Percentiles rank a stretch among this genome's conserved stretches.
These are phyloP conservation scores for Thamnidium elegans DNA, from an alignment of 192 early-diverging fungal genomes.

Conservation along the genomic window DNA sequence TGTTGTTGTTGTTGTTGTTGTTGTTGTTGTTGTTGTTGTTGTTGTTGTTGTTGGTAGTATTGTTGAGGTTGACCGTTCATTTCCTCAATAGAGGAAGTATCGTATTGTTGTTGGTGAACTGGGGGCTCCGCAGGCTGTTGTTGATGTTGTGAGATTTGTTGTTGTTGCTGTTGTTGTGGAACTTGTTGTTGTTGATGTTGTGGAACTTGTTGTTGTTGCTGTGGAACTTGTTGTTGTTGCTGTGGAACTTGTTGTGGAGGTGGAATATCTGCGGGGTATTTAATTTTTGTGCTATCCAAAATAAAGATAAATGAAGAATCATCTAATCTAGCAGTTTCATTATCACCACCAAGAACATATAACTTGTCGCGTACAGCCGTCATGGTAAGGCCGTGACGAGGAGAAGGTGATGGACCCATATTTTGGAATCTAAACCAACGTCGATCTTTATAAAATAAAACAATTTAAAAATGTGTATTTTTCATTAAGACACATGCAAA, in stretches of 20 bases:
- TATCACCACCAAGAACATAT: slow-evolving; percentile 53
- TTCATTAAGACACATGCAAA: neutral
- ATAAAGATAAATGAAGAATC: slow-evolving; percentile 35
- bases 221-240: slow-evolving; percentile 2
- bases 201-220: neutral
- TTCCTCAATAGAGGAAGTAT: neutral
- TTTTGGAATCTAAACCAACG: slow-evolving; percentile 52
- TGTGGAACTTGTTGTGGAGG: neutral
- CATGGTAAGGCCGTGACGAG: slow-evolving; percentile 45
- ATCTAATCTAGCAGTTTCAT: slow-evolving; percentile 36
- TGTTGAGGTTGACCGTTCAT: neutral
- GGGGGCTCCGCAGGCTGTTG: slow-evolving; percentile 10
- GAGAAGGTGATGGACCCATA: slow-evolving; percentile 42
- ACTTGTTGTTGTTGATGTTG: neutral
- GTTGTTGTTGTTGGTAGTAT: neutral
- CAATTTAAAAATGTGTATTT: neutral
- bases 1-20: neutral
- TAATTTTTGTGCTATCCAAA: slow-evolving; percentile 53
- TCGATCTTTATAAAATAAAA: slow-evolving; percentile 28
- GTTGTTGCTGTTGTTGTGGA: neutral
- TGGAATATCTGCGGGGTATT: slow-evolving; percentile 32
- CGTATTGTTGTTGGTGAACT: neutral
- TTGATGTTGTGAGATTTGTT: slow-evolving; percentile 22
- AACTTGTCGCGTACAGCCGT: slow-evolving; percentile 49
- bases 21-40: neutral